Evolutionary conservation across 768 basidiomycete species (phyloP).

Genomic region (Kwoniella dendrophila): DNA sequence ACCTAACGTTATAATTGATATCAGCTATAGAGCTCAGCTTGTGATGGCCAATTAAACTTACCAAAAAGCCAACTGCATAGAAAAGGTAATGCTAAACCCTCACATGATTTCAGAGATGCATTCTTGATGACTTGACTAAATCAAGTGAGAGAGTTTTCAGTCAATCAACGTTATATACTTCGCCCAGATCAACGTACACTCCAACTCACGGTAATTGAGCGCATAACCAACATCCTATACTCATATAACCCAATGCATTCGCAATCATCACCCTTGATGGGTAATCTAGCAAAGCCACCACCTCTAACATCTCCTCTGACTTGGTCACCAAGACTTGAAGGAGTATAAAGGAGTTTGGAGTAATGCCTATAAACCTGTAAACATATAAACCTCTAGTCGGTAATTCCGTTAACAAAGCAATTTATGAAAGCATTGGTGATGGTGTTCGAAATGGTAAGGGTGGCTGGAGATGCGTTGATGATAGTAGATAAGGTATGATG

Average conservation of each 20-base stretch:
- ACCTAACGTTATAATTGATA: conserved; percentile 59
- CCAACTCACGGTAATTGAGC: conserved; percentile 50
- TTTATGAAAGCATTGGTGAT: neutral
- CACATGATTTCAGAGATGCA: conserved; percentile 71
- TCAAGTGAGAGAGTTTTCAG: neutral
- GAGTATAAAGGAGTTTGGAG: no score
- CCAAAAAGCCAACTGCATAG: conserved; percentile 90
- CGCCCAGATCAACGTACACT: neutral
- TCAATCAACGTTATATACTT: neutral
- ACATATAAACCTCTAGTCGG: no score
- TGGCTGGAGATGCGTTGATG: no score
- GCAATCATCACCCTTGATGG: conserved; percentile 24
- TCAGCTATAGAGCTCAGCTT: neutral
- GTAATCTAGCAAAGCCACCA: conserved; percentile 4
- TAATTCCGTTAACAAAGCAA: no score
- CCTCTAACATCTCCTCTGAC: neutral
- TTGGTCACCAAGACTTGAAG: no score
- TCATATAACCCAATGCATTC: conserved; percentile 42
- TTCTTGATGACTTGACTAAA: conserved; percentile 75
- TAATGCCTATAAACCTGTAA: no score
- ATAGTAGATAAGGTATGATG: neutral
- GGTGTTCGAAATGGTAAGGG: neutral
- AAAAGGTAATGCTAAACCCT: conserved; percentile 90
- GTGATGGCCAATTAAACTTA: conserved; percentile 55
- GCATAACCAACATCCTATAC: conserved; percentile 52